Base-by-base conservation (phyloP, 2,329 filamentous ascomycete species). In the Zymoseptoria tritici region DNA sequence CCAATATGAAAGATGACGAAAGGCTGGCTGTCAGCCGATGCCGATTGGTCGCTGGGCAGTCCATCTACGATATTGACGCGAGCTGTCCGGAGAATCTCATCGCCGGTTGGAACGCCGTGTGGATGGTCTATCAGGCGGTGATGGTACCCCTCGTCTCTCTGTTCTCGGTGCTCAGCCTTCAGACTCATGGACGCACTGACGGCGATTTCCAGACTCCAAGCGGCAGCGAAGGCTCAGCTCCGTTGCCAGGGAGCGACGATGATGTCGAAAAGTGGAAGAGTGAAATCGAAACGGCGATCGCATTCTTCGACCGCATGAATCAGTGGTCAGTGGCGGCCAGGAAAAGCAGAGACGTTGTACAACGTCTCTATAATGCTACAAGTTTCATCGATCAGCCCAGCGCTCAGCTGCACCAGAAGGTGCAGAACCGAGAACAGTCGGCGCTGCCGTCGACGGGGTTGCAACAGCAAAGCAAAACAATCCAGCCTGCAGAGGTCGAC, bases 51-150 rank as follows among this genome's bases (percentile, higher is more conserved):
- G 88, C 89, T 8, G 84, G 83, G 62, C 81, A 85, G 63, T 86
- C 86, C 0, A 89, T 92, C 63, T 82, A 86, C 60, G 87, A 91
- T 61, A 90, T 92, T 62, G 81, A 85, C 9, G 78, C 80, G 21
- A 87, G 88, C 63, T 90, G 87, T 76, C 83, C 83, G 52, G 82
- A 85, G 52, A 89, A 90, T 70, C 84, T 91, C 69, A 89, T 92
- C 76, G 85, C 84, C 0, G 88, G 88, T 8, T 92, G 88, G 89
- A 90, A 90, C 71, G 89, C 86, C 0, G 88, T 89, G 2, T 91
- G 88, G 88, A 87, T 91, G 74, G 81, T 90, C 60, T 92, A 90
- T 75, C 89, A 92, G 72, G 88, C 89, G 0, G 85, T 84, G 63
- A 89, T 92, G 85, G 85, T 92, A 8, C 89, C 89, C 0, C 80